A percentile compares a stretch with the other conserved stretches of the same genome.
Evolutionary conservation across 2,329 filamentous ascomycete genomes (phyloP).

Genomic region (Penicillium italicum): DNA sequence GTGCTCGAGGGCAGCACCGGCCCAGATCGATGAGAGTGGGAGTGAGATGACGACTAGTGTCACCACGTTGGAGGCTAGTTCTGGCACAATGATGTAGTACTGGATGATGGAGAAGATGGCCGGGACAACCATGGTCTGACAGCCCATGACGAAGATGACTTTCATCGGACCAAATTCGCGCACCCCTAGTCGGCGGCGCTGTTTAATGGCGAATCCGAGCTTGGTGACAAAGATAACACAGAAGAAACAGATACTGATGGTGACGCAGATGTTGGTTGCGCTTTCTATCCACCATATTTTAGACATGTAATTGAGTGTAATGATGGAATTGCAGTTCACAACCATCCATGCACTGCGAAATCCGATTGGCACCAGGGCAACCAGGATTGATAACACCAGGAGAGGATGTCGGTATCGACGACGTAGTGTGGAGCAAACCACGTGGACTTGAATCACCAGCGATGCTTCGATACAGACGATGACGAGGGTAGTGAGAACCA

Average conservation of each 20-base stretch:
- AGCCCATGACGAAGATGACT: conserved; percentile 65
- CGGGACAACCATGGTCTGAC: conserved; percentile 63
- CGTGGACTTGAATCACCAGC: conserved; percentile 60
- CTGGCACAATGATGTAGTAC: conserved; percentile 50
- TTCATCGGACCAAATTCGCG: conserved; percentile 62
- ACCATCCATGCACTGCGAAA: conserved; percentile 54
- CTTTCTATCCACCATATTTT: conserved; percentile 41
- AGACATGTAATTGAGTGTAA: conserved; percentile 28
- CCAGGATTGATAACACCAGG: conserved; percentile 45
- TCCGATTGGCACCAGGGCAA: conserved; percentile 52
- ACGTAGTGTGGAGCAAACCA: conserved; percentile 55
- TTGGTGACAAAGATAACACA: conserved; percentile 60
- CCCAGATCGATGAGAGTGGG: conserved; percentile 66
- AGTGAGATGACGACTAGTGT: conserved; percentile 61
- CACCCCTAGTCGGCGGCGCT: conserved; percentile 56
- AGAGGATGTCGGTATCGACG: conserved; percentile 45
- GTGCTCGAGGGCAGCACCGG: conserved; percentile 41
- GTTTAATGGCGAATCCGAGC: conserved; percentile 55
- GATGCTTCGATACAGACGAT: conserved; percentile 56
- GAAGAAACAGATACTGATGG: conserved; percentile 60
- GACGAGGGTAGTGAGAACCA: conserved; percentile 52
- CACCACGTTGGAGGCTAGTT: conserved; percentile 54
- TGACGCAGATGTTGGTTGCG: conserved; percentile 50
- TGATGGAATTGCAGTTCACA: conserved; percentile 45
- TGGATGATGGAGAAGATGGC: conserved; percentile 60